Base-by-base conservation (phyloP, 164 flowering plant genomes). In the Nymphaea colorata region DNA sequence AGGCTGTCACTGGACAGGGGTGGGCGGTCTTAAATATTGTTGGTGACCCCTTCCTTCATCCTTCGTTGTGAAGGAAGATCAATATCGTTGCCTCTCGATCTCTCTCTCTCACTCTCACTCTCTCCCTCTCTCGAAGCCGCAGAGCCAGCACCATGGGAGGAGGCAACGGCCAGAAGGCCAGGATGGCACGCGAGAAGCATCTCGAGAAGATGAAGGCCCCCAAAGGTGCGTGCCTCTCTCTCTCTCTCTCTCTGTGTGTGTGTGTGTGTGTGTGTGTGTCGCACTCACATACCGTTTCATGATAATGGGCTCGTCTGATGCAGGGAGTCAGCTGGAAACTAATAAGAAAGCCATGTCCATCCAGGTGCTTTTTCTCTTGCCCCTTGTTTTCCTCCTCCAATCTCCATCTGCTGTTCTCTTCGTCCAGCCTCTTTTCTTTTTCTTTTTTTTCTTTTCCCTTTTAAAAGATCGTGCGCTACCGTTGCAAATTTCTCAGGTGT, bases 321-420 rank as follows among this genome's bases (percentile, higher is more conserved):
- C 57, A 82, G 83, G 85, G 41, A 82, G 85, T 70, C 83, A 80
- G 66, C 72, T 82, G 4, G 82, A 80, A 10, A 18, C 83, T 3
- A 82, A 82, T 73, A 80, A 82, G 76, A 80, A 82, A 64, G 85
- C 85, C 0, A 82, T 82, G 85, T n/a, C 71, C 2, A 80, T 82
- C 67, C 85, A 82, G 85, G 85, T 80, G 3, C 42, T 17, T 3
- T 17, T 61, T 17, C 14, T 47, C 12, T 12, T 47, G 7, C 12
- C 57, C 14, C 57, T 51, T 25, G 36, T 25, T 25, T 25, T 25
- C 36, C 36, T 25, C 36, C 36, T 25, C 36, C 36, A 25, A 25
- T 25, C 36, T 25, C 36, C 36, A 25, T 25, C 36, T 25, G 36
- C 36, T 1, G 36, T 25, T 25, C 36, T 25, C 36, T 25, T 25